Percentiles rank a stretch among this genome's conserved stretches.
phyloP scores from a whole-genome alignment of 768 basidiomycete species.

The Podaxis rugospora region DNA sequence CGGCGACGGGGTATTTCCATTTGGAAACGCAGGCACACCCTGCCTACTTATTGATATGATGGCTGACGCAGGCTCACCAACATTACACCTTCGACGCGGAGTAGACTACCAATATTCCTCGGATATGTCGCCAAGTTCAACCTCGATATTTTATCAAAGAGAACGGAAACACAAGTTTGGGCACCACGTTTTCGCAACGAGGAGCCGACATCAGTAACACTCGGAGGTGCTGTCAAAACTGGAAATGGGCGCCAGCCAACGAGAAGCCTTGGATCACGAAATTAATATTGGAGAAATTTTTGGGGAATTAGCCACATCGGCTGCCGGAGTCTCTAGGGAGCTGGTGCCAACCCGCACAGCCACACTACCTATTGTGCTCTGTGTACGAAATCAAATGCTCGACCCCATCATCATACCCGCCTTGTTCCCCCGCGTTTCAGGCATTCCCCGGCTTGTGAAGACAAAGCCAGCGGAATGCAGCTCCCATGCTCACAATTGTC shows the following conservation, averaged over 20 bases:
- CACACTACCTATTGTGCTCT: background rate
- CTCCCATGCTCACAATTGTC: background rate
- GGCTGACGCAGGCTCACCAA: background rate
- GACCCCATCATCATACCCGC: background rate
- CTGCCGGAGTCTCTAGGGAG: background rate
- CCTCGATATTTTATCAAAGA: background rate
- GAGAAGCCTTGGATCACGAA: background rate
- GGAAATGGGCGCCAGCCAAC: background rate
- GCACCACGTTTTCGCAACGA: background rate
- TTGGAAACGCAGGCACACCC: background rate
- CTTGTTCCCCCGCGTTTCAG: background rate
- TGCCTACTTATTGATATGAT: background rate
- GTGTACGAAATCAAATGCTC: background rate
- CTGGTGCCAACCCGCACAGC: background rate
- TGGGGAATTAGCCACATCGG: background rate
- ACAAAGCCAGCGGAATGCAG: background rate
- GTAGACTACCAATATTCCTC: background rate
- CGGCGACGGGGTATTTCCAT: background rate
- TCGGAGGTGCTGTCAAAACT: background rate
- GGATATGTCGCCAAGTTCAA: background rate
- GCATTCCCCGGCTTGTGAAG: background rate
- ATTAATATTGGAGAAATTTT: background rate
- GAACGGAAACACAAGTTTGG: background rate
- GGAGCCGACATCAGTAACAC: background rate
- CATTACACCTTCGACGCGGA: background rate